phyloP scores from a whole-genome alignment of 371 early-diverging fungal genomes.

The Blakeslea trispora region DNA sequence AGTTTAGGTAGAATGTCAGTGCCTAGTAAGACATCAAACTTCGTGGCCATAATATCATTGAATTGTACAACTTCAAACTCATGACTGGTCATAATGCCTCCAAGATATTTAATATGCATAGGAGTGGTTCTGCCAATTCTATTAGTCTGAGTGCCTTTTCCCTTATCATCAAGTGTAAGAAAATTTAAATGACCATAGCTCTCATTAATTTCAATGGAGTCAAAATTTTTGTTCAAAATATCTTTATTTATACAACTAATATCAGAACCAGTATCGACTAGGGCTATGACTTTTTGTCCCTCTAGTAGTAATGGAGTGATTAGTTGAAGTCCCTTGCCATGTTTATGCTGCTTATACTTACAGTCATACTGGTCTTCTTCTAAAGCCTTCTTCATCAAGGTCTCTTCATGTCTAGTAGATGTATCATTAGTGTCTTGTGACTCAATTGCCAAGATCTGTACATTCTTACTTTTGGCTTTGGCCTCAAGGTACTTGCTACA shows the following conservation, averaged over 20 bases:
- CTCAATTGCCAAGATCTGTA: not conserved
- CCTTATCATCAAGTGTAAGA: conserved; percentile 6
- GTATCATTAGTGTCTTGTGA: no score
- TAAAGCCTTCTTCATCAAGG: not conserved
- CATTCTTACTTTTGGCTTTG: not conserved
- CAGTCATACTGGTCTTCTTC: not conserved
- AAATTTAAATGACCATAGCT: conserved; percentile 9
- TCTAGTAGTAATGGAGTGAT: conserved; percentile 12
- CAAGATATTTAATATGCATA: not conserved
- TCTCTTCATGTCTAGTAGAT: not conserved
- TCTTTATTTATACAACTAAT: conserved; percentile 3
- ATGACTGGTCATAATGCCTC: not conserved
- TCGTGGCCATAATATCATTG: not conserved
- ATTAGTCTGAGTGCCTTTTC: not conserved
- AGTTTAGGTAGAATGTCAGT: conserved; percentile 4
- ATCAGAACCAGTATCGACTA: conserved; percentile 12
- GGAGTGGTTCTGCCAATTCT: conserved; percentile 9
- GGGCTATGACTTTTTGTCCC: not conserved
- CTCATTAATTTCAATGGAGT: not conserved
- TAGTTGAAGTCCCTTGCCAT: not conserved
- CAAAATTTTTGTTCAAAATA: conserved; percentile 2
- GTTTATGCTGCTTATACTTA: not conserved
- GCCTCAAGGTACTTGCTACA: not conserved
- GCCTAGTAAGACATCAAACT: conserved; percentile 8
- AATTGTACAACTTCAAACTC: conserved; percentile 17